Evolutionary conservation across 129 eudicot genomes (phyloP).

Genomic region (Flaveria linearis): DNA sequence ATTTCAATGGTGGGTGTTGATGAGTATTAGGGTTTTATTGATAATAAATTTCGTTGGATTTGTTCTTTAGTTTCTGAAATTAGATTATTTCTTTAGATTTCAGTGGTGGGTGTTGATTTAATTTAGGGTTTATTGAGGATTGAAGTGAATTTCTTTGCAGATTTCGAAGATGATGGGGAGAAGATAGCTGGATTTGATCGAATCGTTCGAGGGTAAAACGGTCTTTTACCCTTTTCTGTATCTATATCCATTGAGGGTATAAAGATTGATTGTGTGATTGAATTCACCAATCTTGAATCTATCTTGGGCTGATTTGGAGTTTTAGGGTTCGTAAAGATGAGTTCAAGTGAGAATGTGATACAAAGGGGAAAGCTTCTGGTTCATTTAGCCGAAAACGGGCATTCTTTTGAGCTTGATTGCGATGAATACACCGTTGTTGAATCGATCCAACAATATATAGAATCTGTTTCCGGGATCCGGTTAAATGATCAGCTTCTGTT

Average conservation of each 20-base stretch:
- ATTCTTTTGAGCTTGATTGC: slow-evolving; percentile 72
- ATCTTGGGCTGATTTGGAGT: slow-evolving; percentile 21
- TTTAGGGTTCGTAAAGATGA: slow-evolving; percentile 48
- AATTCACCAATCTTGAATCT: slow-evolving; percentile 16
- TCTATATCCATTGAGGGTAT: background rate
- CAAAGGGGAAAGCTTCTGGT: slow-evolving; percentile 79
- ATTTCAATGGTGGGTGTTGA: slow-evolving; percentile 21
- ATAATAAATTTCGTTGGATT: slow-evolving; percentile 24
- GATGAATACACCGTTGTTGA: slow-evolving; percentile 80
- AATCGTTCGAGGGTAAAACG: slow-evolving; percentile 31
- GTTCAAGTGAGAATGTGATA: slow-evolving; percentile 53
- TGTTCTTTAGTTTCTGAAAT: slow-evolving; percentile 15
- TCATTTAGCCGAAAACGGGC: slow-evolving; percentile 94
- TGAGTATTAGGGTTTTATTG: slow-evolving; percentile 36
- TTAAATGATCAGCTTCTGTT: slow-evolving; percentile 79
- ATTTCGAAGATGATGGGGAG: slow-evolving; percentile 18
- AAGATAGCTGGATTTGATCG: slow-evolving; percentile 37
- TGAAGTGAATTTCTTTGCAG: slow-evolving; percentile 27
- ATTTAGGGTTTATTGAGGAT: slow-evolving; percentile 38
- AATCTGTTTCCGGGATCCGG: slow-evolving; percentile 63
- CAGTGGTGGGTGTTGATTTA: slow-evolving; percentile 23
- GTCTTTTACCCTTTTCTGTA: slow-evolving; percentile 9
- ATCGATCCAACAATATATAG: slow-evolving; percentile 60
- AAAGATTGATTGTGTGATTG: slow-evolving; percentile 16
- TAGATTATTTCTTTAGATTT: slow-evolving; percentile 23